Base-by-base conservation (phyloP, 2,329 filamentous ascomycete genomes). In the Malbranchea cinnamomea region DNA sequence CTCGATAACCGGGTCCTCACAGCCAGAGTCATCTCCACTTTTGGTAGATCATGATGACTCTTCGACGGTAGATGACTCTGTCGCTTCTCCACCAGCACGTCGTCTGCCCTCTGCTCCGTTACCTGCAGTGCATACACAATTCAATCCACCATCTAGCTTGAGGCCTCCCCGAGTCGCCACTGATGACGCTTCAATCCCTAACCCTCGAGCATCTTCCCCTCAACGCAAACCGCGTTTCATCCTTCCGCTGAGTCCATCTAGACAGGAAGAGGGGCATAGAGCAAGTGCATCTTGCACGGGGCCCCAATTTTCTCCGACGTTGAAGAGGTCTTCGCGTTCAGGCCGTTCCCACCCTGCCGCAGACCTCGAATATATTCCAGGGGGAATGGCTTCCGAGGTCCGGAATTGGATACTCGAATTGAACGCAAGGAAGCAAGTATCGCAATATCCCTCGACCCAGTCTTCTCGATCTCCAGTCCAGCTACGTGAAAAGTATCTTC, bases 371-470 rank as follows among this genome's bases (percentile, higher is more conserved):
- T 57, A 55, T 37, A 26, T 50, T 1, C 44, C 52, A 2, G 53
- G 49, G 4, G 56, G 56, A 4, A 54, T 59, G 49, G 54, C 56
- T 5, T 45, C 54, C 1, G 46, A 55, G 29, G 48, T 56, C 16
- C 53, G 54, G n/a, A 46, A 48, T 32, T 59, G 56, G 56, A 43
- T 59, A 6, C 32, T 59, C 4, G 56, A 59, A 29, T 47, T 46
- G 33, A 53, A 48, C 6, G 37, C 48, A 1, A 54, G 47, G 32
- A 34, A 33, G n/a, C 34, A 35, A 23, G 27, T 21, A 7, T 17
- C 30, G 12, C 30, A 22, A n/a, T 21, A 20, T 22, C n/a, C 28
- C 12, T 21, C 8, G 17, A 17, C 30, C 22, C 25, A 26, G 11
- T 4, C 15, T 10, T 12, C 8, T 3, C 16, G 21, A 15, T 27